Conservation (phyloP, 2,329 filamentous ascomycete species). For the Penicillium sp. region DNA sequence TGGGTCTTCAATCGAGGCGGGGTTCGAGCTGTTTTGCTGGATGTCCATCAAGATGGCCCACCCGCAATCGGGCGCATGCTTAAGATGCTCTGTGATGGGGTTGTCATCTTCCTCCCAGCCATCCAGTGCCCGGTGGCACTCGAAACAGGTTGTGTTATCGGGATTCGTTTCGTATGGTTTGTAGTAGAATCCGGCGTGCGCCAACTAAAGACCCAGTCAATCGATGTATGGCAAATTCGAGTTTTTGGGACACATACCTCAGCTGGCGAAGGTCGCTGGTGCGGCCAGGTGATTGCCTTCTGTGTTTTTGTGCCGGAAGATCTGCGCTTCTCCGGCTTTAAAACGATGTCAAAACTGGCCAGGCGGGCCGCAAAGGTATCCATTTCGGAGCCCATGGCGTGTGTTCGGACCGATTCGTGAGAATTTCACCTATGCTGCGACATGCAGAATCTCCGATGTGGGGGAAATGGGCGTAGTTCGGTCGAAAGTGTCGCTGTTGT, state of each 20-base stretch:
- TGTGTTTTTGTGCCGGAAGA: constrained; percentile 64
- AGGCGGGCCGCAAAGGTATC: constrained; percentile 74
- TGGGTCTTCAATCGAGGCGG: constrained; percentile 68
- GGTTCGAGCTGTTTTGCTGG: constrained; percentile 42
- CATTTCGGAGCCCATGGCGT: constrained; percentile 43
- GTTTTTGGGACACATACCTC: constrained; percentile 53
- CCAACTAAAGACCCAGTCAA: constrained; percentile 61
- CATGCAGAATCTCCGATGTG: not conserved
- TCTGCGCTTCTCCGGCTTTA: constrained; percentile 66
- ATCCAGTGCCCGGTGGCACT: constrained; percentile 80
- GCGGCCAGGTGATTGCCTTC: constrained; percentile 71
- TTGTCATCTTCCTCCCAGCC: constrained; percentile 90
- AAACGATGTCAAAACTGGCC: constrained; percentile 71
- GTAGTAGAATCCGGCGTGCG: constrained; percentile 89
- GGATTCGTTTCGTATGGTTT: constrained; percentile 71
- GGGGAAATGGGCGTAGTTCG: not conserved
- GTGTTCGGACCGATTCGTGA: not conserved
- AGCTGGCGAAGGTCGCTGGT: constrained; percentile 65
- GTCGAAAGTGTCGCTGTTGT: constrained; percentile 7
- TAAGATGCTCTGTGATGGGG: constrained; percentile 80
- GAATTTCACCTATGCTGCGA: not conserved
- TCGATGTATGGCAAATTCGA: not conserved
- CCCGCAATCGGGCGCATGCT: constrained; percentile 77
- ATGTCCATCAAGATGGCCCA: constrained; percentile 79
- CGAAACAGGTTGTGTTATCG: constrained; percentile 89